Conservation (phyloP, 2,329 filamentous ascomycete genomes). For the Trichoderma sp. region DNA sequence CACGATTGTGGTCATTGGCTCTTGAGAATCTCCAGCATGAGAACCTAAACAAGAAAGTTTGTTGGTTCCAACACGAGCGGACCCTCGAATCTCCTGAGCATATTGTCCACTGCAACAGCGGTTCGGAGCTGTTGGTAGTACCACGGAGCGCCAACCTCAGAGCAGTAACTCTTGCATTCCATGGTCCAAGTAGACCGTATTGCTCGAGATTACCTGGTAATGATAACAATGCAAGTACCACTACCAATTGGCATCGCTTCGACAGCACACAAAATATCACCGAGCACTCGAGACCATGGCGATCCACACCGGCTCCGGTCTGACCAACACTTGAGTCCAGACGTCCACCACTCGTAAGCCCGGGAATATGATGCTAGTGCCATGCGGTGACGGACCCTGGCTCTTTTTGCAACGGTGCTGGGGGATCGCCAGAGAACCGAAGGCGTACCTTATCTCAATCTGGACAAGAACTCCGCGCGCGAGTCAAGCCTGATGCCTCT, state of each 20-base stretch:
- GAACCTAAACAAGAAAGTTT: conserved; percentile 7
- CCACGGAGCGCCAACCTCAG: neutral
- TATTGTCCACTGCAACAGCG: neutral
- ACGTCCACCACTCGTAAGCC: conserved; percentile 4
- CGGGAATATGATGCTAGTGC: conserved; percentile 3
- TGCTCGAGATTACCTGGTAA: neutral
- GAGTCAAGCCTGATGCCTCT: conserved; percentile 8
- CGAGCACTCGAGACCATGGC: conserved; percentile 7
- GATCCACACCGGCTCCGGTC: neutral
- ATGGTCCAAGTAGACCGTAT: neutral
- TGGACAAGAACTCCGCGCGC: conserved; percentile 16
- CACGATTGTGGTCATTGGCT: neutral
- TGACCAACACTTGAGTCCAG: neutral
- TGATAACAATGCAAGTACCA: neutral
- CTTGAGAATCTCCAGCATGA: neutral
- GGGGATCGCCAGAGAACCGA: conserved; percentile 16
- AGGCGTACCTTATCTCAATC: conserved; percentile 3
- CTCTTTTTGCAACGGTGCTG: neutral
- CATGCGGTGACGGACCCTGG: conserved; percentile 17
- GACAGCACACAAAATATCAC: conserved; percentile 6
- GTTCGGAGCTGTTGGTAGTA: neutral
- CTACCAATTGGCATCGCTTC: neutral
- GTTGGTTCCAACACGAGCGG: neutral
- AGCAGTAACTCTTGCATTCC: neutral
- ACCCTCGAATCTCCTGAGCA: neutral